Base-by-base conservation (phyloP, 306 rosid species). In the Datisca glomerata region DNA sequence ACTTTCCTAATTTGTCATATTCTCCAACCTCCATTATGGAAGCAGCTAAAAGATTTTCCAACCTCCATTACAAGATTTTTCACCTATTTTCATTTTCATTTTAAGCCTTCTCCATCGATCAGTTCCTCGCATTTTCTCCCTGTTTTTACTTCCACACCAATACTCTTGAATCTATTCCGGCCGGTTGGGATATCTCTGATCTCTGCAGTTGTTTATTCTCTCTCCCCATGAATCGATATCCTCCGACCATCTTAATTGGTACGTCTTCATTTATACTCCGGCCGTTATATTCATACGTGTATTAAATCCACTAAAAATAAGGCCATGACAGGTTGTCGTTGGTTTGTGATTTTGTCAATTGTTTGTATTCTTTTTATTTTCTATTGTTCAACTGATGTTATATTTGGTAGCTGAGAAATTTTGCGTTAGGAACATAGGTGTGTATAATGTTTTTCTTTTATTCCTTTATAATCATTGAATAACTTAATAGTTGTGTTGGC, bases 61-160 rank as follows among this genome's bases (percentile, higher is more conserved):
- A n/a, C n/a, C n/a, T n/a, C n/a, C n/a, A n/a, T n/a, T n/a, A n/a
- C n/a, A n/a, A n/a, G n/a, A n/a, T n/a, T n/a, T n/a, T n/a, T n/a
- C n/a, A n/a, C n/a, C n/a, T n/a, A n/a, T n/a, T n/a, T n/a, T n/a
- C n/a, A n/a, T n/a, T n/a, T n/a, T n/a, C n/a, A n/a, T n/a, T n/a
- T n/a, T n/a, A 38, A 37, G 38, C n/a, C 40, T 36, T 59, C 19
- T 48, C 32, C 49, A 60, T 56, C 58, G 70, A 61, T 71, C 67
- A 70, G 37, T 53, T 43, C 55, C 67, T 68, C 49, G 66, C 49
- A 39, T 75, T 80, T 78, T 79, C 71, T 71, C 49, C 54, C 59
- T 67, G 65, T 49, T 71, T 81, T 61, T 74, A 60, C 61, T 50
- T 59, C 71, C 73, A 54, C 60, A 72, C 70, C 28, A 62, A 57